These are phyloP conservation scores for Paralagenidium karlingii DNA, from an alignment of 352 stramenopile genomes.

Conservation along the genomic window DNA sequence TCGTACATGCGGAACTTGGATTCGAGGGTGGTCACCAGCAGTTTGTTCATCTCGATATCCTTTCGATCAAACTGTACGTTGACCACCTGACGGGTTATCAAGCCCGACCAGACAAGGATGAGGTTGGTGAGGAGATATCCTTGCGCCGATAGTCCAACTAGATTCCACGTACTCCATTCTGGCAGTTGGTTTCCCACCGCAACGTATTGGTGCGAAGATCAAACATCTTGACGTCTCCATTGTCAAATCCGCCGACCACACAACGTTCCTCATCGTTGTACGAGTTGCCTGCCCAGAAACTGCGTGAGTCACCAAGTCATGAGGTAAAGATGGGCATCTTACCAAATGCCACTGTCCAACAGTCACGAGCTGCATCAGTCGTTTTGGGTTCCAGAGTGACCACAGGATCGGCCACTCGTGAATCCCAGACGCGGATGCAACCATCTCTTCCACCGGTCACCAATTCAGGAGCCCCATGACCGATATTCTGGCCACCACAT, in stretches of 20 bases:
- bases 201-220: constrained; percentile 89
- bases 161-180: too few species aligned
- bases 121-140: too few species aligned
- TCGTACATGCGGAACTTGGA: constrained; percentile 94
- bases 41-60: constrained; percentile 98
- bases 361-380: constrained; percentile 77
- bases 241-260: constrained; percentile 92
- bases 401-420: constrained; percentile 83
- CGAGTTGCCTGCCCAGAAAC: constrained; percentile 78
- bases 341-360: constrained; percentile 93
- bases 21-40: constrained; percentile 91
- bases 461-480: constrained; percentile 87
- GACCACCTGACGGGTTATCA: constrained; percentile 48
- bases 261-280: constrained; percentile 90
- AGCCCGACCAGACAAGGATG: not conserved
- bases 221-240: constrained; percentile 96
- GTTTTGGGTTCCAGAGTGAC: constrained; percentile 87
- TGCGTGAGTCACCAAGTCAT: not conserved
- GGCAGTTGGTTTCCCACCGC: constrained; percentile 93
- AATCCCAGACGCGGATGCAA: constrained; percentile 94
- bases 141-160: too few species aligned
- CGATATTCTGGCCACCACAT: constrained; percentile 82
- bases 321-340: too few species aligned
- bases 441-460: constrained; percentile 91
- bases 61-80: constrained; percentile 92